Base-by-base conservation (phyloP, 1,284 basidiomycete species). In the Moniliella sp. region DNA sequence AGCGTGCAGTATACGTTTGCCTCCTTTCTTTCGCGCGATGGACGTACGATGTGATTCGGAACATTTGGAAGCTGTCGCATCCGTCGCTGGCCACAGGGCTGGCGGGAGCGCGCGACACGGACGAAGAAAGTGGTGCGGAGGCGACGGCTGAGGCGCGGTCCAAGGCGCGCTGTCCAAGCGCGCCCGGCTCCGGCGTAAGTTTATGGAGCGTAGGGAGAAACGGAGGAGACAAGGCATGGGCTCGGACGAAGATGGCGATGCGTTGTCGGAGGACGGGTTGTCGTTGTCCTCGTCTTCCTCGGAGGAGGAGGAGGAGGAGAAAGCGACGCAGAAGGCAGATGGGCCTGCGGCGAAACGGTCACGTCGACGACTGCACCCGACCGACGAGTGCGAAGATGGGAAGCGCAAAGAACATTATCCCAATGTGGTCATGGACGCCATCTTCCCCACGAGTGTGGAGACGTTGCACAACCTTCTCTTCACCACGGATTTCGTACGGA, bases 391-490 rank as follows among this genome's bases (percentile, higher is more conserved):
- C 61, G 73, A 72, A 1, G 72, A 67, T 52, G 68, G 71, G 9
- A 74, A 74, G 1, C 40, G 46, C 70, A 16, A 13, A n/a, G 65
- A 68, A 42, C 88, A 94, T 61, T 76, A 72, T 43, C 46, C 65
- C 2, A 78, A 84, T 54, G 65, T 67, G 3, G 77, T 76, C 5
- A 65, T 91, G 64, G 78, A 88, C 44, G 68, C 69, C 2, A 68
- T 75, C 0, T 68, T 93, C 33, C 81, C 83, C 7, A 80, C 80
- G 16, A 77, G 82, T 0, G 86, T 86, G 1, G 86, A 93, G 51
- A 79, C 80, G 65, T 78, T 94, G 29, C 82, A 93, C 65, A 86
- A 86, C 53, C 66, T 99, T 46, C 80, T 97, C 66, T 94, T 94
- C 61, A 76, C 82, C 32, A 84, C 80, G 61, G 83, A 77, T 17